These are phyloP conservation scores for Cutaneotrichosporon cutaneum DNA, from an alignment of 1,284 basidiomycete species.

Conservation along the genomic window DNA sequence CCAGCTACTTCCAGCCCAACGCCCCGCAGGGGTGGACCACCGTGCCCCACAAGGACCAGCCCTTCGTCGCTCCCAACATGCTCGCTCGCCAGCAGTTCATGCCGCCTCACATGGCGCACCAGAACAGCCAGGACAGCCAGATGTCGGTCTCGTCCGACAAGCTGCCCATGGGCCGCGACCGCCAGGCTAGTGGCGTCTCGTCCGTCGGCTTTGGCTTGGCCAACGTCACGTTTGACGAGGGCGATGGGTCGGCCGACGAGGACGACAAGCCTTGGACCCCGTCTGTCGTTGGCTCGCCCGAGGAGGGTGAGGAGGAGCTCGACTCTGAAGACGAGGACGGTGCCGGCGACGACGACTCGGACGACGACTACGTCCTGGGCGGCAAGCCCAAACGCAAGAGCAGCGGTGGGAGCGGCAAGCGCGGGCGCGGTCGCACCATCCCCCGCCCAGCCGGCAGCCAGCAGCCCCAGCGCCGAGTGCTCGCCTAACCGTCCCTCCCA, in stretches of 20 bases:
- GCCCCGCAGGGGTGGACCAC: conserved; percentile 5
- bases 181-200: conserved; percentile 29
- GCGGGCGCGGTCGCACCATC: conserved; percentile 14
- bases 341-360: conserved; percentile 18
- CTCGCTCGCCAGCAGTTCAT: conserved; percentile 18
- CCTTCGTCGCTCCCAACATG: conserved; percentile 15
- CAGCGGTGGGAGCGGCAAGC: conserved; percentile 15
- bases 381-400: conserved; percentile 23
- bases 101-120: conserved; percentile 5
- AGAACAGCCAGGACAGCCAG: conserved; percentile 11
- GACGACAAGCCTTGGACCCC: conserved; percentile 19
- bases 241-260: conserved; percentile 18
- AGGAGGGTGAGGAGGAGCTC: conserved; percentile 24
- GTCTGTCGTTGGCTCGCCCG: conserved; percentile 12
- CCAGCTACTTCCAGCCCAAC: conserved; percentile 13
- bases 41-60: conserved; percentile 13
- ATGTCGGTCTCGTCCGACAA: conserved; percentile 14
- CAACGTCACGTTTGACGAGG: conserved; percentile 42
- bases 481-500: conserved; percentile 4
- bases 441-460: conserved; percentile 6
- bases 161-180: conserved; percentile 16
- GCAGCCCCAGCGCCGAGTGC: conserved; percentile 14
- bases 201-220: conserved; percentile 45
- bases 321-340: conserved; percentile 22
- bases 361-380: conserved; percentile 28